Conservation (phyloP, 306 rosid species). For the Sesbania bispinosa region DNA sequence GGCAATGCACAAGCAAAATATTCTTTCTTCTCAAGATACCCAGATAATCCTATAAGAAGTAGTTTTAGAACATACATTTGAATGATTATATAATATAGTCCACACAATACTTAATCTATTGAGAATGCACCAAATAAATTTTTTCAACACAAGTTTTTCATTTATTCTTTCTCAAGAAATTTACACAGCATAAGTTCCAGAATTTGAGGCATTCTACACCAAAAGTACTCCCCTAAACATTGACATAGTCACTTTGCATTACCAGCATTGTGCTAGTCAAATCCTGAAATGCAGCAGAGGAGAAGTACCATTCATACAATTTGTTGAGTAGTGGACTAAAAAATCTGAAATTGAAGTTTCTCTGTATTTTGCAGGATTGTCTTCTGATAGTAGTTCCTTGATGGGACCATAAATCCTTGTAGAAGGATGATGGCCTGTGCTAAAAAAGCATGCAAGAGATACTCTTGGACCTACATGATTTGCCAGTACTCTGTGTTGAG, state of each 20-base stretch:
- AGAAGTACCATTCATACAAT: constrained; percentile 18
- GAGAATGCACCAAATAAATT: background rate
- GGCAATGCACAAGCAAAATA: no score
- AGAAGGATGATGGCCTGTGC: background rate
- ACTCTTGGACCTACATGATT: constrained; percentile 36
- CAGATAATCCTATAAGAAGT: background rate
- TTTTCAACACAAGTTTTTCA: background rate
- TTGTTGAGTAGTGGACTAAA: background rate
- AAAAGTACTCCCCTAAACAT: background rate
- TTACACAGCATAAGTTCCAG: background rate
- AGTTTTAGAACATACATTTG: background rate
- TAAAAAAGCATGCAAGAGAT: constrained; percentile 42
- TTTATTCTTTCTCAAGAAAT: background rate
- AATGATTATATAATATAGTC: no score
- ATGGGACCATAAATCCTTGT: constrained; percentile 36
- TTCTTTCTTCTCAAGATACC: no score
- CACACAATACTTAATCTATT: no score
- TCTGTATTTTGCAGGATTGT: constrained; percentile 30
- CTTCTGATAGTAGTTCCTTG: constrained; percentile 38
- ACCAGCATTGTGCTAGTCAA: background rate
- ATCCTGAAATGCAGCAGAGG: constrained; percentile 20
- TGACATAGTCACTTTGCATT: background rate
- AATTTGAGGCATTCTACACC: background rate
- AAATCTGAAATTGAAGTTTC: constrained; percentile 26
- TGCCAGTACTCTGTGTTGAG: constrained; percentile 36